Conservation (phyloP, 2,329 filamentous ascomycete genomes). For the Fusarium sp. region DNA sequence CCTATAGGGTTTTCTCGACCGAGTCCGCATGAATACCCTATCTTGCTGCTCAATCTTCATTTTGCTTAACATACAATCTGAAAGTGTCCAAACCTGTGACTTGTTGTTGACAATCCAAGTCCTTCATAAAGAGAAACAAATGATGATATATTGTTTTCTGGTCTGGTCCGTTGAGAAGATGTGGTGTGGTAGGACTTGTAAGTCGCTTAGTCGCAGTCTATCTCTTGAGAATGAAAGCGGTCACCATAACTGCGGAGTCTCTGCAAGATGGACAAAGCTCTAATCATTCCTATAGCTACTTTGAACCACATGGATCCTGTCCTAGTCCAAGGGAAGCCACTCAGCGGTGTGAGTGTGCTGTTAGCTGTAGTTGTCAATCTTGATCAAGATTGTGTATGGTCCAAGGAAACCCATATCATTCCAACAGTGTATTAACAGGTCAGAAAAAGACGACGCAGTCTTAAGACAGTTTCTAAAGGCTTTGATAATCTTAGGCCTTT, state of each 20-base stretch:
- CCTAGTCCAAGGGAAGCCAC: not conserved
- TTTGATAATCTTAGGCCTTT: not conserved
- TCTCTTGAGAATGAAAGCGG: not conserved
- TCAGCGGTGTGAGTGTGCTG: not conserved
- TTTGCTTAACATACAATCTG: not conserved
- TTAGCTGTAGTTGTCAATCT: not conserved
- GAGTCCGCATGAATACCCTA: not conserved
- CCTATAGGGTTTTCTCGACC: not conserved
- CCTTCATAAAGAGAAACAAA: not conserved
- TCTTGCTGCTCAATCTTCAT: not conserved
- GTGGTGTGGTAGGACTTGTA: not conserved
- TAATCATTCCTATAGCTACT: too few species aligned
- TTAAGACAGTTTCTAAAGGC: not conserved
- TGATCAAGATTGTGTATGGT: not conserved
- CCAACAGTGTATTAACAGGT: too few species aligned
- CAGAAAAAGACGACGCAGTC: too few species aligned
- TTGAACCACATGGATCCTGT: not conserved
- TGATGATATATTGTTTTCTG: not conserved
- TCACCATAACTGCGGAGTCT: too few species aligned
- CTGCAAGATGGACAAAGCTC: too few species aligned
- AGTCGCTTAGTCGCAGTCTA: not conserved
- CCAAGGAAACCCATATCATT: not conserved
- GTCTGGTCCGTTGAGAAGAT: not conserved
- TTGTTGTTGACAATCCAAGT: not conserved
- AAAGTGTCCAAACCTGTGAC: not conserved